Conservation (phyloP, 805 yeast genomes). For the Teunomyces tritomae region DNA sequence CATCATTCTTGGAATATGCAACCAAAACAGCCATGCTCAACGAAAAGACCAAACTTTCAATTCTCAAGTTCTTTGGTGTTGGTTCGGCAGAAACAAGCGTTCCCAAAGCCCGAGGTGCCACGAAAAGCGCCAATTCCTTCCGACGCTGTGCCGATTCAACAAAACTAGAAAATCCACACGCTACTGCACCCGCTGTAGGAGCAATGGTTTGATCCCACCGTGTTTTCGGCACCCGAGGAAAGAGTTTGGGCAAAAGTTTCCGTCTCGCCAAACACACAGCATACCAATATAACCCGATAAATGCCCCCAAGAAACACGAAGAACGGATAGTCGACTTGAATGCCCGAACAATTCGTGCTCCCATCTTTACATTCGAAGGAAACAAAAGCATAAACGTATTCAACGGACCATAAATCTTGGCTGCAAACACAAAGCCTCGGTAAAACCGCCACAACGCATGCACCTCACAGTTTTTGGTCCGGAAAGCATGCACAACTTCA, state of each 20-base stretch:
- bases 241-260: slow-evolving; percentile 36
- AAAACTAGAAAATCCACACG: slow-evolving; percentile 42
- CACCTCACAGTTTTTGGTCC: slow-evolving; percentile 39
- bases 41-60: slow-evolving; percentile 33
- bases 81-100: slow-evolving; percentile 28
- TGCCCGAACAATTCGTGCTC: slow-evolving; percentile 17
- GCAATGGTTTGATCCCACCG: slow-evolving; percentile 39
- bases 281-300: slow-evolving; percentile 45
- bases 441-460: slow-evolving; percentile 46
- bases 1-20: slow-evolving; percentile 28
- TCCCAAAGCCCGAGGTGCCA: slow-evolving; percentile 40
- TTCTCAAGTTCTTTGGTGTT: slow-evolving; percentile 20
- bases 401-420: slow-evolving; percentile 41
- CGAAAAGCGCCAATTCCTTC: slow-evolving; percentile 48
- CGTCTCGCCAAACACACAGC: slow-evolving; percentile 44
- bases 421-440: slow-evolving; percentile 41
- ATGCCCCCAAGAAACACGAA: slow-evolving; percentile 42
- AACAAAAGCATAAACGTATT: slow-evolving; percentile 28
- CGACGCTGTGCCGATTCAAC: slow-evolving; percentile 41
- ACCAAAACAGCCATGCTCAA: slow-evolving; percentile 35
- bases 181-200: slow-evolving; percentile 38
- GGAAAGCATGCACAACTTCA: slow-evolving; percentile 39
- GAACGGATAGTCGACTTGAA: slow-evolving; percentile 34
- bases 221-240: slow-evolving; percentile 33
- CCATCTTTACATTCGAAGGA: slow-evolving; percentile 18